Base-by-base conservation (phyloP, 1,139 yeast species). In the Saccharomyces hybrid region DNA sequence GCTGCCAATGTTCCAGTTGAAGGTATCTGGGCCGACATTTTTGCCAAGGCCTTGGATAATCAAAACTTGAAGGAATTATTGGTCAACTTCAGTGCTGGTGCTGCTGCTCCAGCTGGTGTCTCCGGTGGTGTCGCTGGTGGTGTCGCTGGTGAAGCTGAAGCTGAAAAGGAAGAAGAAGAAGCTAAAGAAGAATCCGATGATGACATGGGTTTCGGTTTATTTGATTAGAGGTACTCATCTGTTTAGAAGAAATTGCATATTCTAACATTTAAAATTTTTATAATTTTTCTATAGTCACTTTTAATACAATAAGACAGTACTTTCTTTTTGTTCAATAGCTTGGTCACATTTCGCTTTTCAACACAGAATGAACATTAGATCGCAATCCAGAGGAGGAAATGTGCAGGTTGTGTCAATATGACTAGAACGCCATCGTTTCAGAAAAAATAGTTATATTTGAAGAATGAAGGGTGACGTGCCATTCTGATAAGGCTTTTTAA, bases 161-260 rank as follows among this genome's bases (percentile, higher is more conserved):
- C 74, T 56, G 20, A 20, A 20, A 20, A 20, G 20, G 20, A 20
- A 20, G 20, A 20, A 20, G 20, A 20, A 20, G 20, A 76, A 68
- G 82, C 75, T 64, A 80, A 79, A 72, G 85, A 78, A 68, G 78
- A 78, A 67, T 86, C 83, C 71, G 84, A 80, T 67, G 84, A 80
- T 67, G 89, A 83, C 77, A 84, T 84, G 90, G 90, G 89, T 68
- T 83, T 84, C 85, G 90, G 90, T 78, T 82, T 84, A 77, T 84
- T 84, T 80, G 90, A 85, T 79, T 85, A 84, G 76, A 68, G 52
- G 53, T 58, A n/a, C 30, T 23, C 25, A 47, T 13, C 49, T 16
- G 34, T 47, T 20, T 30, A 34, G 26, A 20, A 30, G 25, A 34
- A 48, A 20, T 48, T 48, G 50, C 50, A 20, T 47, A 47, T 47